Conservation (phyloP, 2,329 filamentous ascomycete genomes). For the Huntiella decipiens region DNA sequence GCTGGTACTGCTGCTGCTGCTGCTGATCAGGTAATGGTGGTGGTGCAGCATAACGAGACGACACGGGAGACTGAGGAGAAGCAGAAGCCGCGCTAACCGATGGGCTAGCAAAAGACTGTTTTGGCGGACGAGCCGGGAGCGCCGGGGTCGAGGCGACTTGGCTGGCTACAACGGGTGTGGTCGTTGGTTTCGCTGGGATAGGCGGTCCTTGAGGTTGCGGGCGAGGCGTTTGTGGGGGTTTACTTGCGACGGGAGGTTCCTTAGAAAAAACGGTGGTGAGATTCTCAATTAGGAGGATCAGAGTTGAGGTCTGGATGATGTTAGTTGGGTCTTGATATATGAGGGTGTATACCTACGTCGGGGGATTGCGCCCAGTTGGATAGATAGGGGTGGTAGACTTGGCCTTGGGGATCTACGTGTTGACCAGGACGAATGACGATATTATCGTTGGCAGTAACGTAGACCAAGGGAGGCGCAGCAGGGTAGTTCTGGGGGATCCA, state of each 20-base stretch:
- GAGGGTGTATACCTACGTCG: slow-evolving; percentile 47
- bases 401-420: slow-evolving; percentile 82
- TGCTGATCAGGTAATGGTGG: slow-evolving; percentile 22
- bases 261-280: slow-evolving; percentile 79
- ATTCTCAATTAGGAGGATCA: slow-evolving; percentile 66
- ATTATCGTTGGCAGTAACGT: slow-evolving; percentile 70
- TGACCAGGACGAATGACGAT: slow-evolving; percentile 87
- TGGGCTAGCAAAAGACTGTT: slow-evolving; percentile 11
- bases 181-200: slow-evolving; percentile 30
- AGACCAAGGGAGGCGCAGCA: slow-evolving; percentile 64
- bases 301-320: slow-evolving; percentile 50
- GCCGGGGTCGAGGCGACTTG: slow-evolving; percentile 14
- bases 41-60: slow-evolving; percentile 26
- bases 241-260: slow-evolving; percentile 73
- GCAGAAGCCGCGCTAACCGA: too few relatives aligned
- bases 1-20: neutral
- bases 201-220: slow-evolving; percentile 18
- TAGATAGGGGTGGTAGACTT: slow-evolving; percentile 89
- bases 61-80: neutral
- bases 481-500: slow-evolving; percentile 91
- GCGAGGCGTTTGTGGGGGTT: slow-evolving; percentile 24
- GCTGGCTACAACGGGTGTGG: neutral
- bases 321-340: neutral
- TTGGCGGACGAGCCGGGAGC: slow-evolving; percentile 16
- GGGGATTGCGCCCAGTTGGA: slow-evolving; percentile 76